Evolutionary conservation across 202 grass and related monocot species (phyloP).

Genomic region (Schoenoplectus triqueter): DNA sequence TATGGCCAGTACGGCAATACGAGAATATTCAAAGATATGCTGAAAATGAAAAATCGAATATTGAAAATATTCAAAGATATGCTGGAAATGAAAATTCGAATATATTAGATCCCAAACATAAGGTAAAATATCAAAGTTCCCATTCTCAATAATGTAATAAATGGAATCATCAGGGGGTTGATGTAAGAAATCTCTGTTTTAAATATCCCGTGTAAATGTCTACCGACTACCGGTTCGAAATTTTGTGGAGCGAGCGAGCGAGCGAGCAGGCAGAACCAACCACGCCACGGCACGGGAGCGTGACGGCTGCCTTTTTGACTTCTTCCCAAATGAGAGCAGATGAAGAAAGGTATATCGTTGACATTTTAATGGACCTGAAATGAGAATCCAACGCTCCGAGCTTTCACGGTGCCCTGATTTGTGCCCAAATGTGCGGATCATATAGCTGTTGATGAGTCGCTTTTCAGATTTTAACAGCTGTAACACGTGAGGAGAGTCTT

Average conservation of each 20-base stretch:
- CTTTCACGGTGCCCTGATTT: background rate
- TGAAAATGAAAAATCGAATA: too few relatives aligned
- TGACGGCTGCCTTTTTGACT: constrained; percentile 40
- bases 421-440: background rate
- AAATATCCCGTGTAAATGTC: background rate
- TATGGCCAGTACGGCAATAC: too few relatives aligned
- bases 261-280: background rate
- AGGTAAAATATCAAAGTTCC: background rate
- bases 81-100: background rate
- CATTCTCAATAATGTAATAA: background rate
- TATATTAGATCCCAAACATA: background rate
- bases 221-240: background rate
- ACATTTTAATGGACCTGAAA: background rate
- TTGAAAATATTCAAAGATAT: background rate
- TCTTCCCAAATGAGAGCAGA: background rate
- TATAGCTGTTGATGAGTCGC: background rate
- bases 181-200: background rate
- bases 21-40: too few relatives aligned
- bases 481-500: background rate
- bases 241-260: constrained; percentile 34
- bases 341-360: background rate
- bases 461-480: background rate
- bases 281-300: background rate
- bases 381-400: constrained; percentile 19
- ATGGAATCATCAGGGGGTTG: background rate